Percentiles rank a stretch among this genome's conserved stretches.
Conservation (phyloP, 2,329 filamentous ascomycete genomes). For the Aspergillus hiratsukae region DNA sequence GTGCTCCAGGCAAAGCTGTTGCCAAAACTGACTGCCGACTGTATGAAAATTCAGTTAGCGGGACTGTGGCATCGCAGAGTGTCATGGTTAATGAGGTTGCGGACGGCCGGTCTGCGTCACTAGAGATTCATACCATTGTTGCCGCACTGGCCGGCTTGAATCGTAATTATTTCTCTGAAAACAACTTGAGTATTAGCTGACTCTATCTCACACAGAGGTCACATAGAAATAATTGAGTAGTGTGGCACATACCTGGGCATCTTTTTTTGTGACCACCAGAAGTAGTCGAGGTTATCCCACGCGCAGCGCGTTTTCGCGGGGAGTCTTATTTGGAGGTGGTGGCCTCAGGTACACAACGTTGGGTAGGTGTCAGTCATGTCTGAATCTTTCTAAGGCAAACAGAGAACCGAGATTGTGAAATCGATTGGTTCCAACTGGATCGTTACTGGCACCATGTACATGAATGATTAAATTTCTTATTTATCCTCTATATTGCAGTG, state of each 20-base stretch:
- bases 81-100: slow-evolving; percentile 4
- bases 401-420: background rate
- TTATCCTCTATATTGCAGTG: background rate
- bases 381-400: background rate
- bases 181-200: slow-evolving; percentile 6
- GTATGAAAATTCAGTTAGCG: slow-evolving; percentile 28
- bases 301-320: slow-evolving; percentile 35
- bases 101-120: slow-evolving; percentile 30
- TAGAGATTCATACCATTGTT: slow-evolving; percentile 74
- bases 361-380: background rate
- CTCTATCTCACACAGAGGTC: background rate
- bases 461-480: background rate
- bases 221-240: background rate
- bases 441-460: background rate
- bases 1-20: slow-evolving; percentile 95
- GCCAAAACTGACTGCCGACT: slow-evolving; percentile 99
- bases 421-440: background rate
- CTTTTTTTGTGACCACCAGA: slow-evolving; percentile 24
- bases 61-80: background rate
- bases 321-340: slow-evolving; percentile 20
- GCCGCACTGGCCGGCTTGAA: slow-evolving; percentile 98
- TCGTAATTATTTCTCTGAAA: slow-evolving; percentile 92
- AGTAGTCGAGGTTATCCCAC: slow-evolving; percentile 26
- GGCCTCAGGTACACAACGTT: slow-evolving; percentile 22
- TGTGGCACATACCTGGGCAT: slow-evolving; percentile 35